Conservation (phyloP, 2,329 filamentous ascomycete genomes). For the Exophiala calicioides region DNA sequence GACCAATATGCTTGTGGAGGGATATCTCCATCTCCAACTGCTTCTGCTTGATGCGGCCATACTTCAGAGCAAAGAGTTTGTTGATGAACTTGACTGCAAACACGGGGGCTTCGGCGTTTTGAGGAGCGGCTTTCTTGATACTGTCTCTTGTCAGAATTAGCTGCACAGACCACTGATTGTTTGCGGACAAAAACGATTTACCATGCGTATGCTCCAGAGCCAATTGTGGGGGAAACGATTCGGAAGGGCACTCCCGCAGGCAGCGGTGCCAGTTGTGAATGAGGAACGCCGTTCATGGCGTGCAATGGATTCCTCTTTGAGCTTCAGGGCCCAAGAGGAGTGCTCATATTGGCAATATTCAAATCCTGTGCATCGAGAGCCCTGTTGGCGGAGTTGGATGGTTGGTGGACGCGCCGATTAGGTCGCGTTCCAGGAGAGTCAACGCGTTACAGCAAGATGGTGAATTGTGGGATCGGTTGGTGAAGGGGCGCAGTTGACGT, state of each 20-base stretch:
- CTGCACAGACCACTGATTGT: constrained; percentile 12
- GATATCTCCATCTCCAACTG: constrained; percentile 91
- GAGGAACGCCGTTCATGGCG: constrained; percentile 35
- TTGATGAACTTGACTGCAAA: constrained; percentile 99
- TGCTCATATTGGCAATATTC: no score
- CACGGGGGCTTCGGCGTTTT: constrained; percentile 67
- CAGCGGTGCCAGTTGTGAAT: constrained; percentile 87
- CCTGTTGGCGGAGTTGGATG: neutral
- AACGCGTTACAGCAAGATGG: no score
- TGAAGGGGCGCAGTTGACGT: no score
- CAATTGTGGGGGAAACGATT: constrained; percentile 94
- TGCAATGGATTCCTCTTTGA: no score
- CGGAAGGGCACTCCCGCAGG: constrained; percentile 79
- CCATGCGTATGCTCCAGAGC: constrained; percentile 96
- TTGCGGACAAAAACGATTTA: constrained; percentile 48
- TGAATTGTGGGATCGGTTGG: neutral
- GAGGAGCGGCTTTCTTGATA: constrained; percentile 88
- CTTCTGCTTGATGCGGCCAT: constrained; percentile 83
- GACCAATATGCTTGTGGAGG: constrained; percentile 82
- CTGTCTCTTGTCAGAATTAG: constrained; percentile 49
- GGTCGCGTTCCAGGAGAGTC: no score
- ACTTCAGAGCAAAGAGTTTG: constrained; percentile 87
- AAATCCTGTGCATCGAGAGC: no score
- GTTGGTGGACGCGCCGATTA: no score
- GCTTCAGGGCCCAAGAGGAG: no score